Evolutionary conservation across 352 stramenopile genomes (phyloP), one percentile per base, ranked within the genome.

Genomic region (Pythium rishiriense): DNA sequence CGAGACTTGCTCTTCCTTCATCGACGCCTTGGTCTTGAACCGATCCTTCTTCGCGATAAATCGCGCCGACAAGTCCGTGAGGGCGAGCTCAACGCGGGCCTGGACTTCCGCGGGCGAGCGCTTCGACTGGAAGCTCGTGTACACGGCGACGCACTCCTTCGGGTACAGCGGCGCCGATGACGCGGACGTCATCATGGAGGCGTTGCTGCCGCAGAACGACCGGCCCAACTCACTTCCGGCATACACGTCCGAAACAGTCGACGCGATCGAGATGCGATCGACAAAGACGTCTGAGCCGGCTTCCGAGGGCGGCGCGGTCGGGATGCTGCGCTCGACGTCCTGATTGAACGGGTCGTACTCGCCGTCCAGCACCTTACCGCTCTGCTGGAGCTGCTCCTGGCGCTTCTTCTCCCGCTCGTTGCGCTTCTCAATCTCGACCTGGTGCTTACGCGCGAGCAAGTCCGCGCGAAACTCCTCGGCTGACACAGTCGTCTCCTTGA

Each of bases 101-200:
- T 89, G 79, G 39, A 90, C 71, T 48, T 87, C 76, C 19, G 60
- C 64, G 5, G 81, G 76, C 28, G 74, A 42, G 0, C 66, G 68
- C 55, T 70, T 78, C 26, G 83, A 86, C 69, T 90, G 78, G 68
- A 92, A 92, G 66, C 73, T 87, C 54, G 83, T 92, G 70, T 90
- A 90, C 46, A 92, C 66, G 11, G 81, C 79, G 45, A 92, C 81
- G 58, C 73, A 84, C 31, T 69, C 53, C 41, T 78, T 68, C 24
- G 78, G 83, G 28, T 90, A 90, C 26, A 85, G 68, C 35, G 82
- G 82, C 21, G 79, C 71, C 7, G 60, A 46, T 3, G 25, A 61
- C 24, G 58, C 24, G 5, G 39, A 62, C 7, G 29, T 21, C 11
- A n/a, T 3, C 45, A 21, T 31, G 6, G 26, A 42, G 15, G 19